Conservation (phyloP, 1,139 yeast genomes). For the Chernovozyma aurita region DNA sequence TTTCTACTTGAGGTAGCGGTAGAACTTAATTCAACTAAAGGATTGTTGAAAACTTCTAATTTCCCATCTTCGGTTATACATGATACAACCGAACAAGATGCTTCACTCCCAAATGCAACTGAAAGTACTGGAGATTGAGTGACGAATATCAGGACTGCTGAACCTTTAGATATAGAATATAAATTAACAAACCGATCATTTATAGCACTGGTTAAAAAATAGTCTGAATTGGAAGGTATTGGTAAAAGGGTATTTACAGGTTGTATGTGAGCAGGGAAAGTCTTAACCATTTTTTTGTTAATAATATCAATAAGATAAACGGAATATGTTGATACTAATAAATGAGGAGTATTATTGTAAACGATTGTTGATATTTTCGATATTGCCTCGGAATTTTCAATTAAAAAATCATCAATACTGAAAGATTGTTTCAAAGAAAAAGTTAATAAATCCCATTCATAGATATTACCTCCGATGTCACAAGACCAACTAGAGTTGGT, state of each 20-base stretch:
- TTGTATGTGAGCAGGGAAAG: slow-evolving; percentile 73
- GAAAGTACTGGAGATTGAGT: slow-evolving; percentile 55
- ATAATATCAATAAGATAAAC: slow-evolving; percentile 47
- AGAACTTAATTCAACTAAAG: slow-evolving; percentile 28
- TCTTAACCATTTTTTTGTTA: slow-evolving; percentile 31
- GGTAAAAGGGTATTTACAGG: slow-evolving; percentile 49
- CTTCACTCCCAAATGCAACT: slow-evolving; percentile 35
- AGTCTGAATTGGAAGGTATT: slow-evolving; percentile 30
- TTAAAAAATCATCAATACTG: slow-evolving; percentile 31
- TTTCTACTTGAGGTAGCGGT: slow-evolving; percentile 19
- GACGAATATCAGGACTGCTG: slow-evolving; percentile 54
- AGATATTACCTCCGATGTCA: slow-evolving; percentile 57
- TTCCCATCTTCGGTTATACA: slow-evolving; percentile 65
- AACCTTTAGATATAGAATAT: slow-evolving; percentile 44
- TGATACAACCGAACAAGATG: slow-evolving; percentile 32
- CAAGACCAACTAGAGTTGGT: slow-evolving; percentile 56
- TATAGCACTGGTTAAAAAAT: slow-evolving; percentile 63
- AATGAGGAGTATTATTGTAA: slow-evolving; percentile 35
- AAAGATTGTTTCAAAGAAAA: slow-evolving; percentile 40
- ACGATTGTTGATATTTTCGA: slow-evolving; percentile 32
- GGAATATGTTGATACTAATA: slow-evolving; percentile 64
- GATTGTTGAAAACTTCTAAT: slow-evolving; percentile 60
- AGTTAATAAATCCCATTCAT: slow-evolving; percentile 57
- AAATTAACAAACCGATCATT: slow-evolving; percentile 79
- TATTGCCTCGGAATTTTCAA: slow-evolving; percentile 29